Base-by-base conservation (phyloP, 2,329 filamentous ascomycete genomes). In the Claviceps sp. region DNA sequence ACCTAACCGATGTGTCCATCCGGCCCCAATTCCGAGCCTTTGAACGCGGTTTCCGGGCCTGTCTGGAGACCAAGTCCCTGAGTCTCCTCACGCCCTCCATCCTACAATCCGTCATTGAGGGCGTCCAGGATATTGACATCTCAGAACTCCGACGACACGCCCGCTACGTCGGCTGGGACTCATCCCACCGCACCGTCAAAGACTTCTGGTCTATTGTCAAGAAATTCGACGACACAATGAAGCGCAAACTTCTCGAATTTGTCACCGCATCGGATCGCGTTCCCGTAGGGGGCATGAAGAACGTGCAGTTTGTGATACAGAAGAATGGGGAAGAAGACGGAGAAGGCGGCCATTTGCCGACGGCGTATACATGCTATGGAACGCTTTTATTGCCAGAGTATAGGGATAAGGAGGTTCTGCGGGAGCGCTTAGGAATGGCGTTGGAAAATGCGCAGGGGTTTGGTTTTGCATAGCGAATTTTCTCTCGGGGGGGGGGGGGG, bases 231-330 rank as follows among this genome's bases (percentile, higher is more conserved):
- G 75, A 83, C 16, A 73, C 77, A 45, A 85, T 90, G 73, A 85
- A 85, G 66, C 78, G 82, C 50, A 81, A 80, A 60, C 70, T 98
- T 37, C 74, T 98, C 36, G 89, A 96, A 64, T 98, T 98, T 61
- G 90, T 98, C 34, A 98, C 93, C 14, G 91, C 91, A 0, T 91
- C 84, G 59, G 90, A 96, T 62, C 79, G 93, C 2, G 79, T 97
- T 2, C 93, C 93, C 0, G 86, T 95, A 0, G 89, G 87, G 20
- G 93, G 93, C 2, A 81, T 90, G 62, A 78, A 79, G 56, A 88
- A 86, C 59, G 71, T 97, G 46, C 82, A 86, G 61, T 97, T 97
- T 66, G 79, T 87, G 14, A 77, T 98, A 44, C 85, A 91, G 66
- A 82, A 79, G 60, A 88, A 89, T 62, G 82, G 86, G 16, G 74